phyloP scores from a whole-genome alignment of 2,329 filamentous ascomycete genomes.

The Calonectria pteridis region DNA sequence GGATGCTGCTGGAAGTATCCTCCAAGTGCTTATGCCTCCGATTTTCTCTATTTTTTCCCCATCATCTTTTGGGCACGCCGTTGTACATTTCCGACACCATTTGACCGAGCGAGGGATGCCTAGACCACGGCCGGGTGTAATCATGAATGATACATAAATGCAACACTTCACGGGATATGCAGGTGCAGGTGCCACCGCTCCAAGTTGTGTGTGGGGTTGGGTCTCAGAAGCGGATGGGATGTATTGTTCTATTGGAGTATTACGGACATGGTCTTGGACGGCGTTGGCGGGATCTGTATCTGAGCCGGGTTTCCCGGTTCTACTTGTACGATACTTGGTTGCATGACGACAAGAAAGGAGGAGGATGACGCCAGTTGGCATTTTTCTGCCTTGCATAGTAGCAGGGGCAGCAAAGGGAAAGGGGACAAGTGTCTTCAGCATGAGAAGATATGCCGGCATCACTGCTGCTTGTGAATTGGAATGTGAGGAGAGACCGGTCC shows the following conservation, averaged over 20 bases:
- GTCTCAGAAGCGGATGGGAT: slow-evolving; percentile 34
- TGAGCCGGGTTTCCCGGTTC: slow-evolving; percentile 39
- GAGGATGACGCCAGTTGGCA: slow-evolving; percentile 17
- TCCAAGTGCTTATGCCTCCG: slow-evolving; percentile 12
- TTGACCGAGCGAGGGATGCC: slow-evolving; percentile 36
- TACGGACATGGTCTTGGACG: slow-evolving; percentile 44
- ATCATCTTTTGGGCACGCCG: slow-evolving; percentile 37
- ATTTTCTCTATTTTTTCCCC: slow-evolving; percentile 31
- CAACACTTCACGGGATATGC: slow-evolving; percentile 31
- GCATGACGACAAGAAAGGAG: slow-evolving; percentile 40
- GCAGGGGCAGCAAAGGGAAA: background rate
- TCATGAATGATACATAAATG: slow-evolving; percentile 37
- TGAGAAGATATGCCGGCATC: slow-evolving; percentile 19
- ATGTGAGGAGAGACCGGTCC: slow-evolving; percentile 28
- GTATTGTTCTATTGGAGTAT: slow-evolving; percentile 44
- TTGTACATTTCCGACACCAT: slow-evolving; percentile 46
- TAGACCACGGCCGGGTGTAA: slow-evolving; percentile 37
- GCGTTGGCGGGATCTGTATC: slow-evolving; percentile 47
- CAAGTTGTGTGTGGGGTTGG: slow-evolving; percentile 33
- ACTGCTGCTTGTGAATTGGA: slow-evolving; percentile 19
- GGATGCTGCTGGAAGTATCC: slow-evolving; percentile 14
- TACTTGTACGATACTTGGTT: slow-evolving; percentile 48
- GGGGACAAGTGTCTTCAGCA: slow-evolving; percentile 9
- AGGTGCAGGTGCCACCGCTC: slow-evolving; percentile 40
- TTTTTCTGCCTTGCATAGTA: background rate